Evolutionary conservation across 2,329 filamentous ascomycete species (phyloP).

Genomic region (Trematosphaeria pertusa): DNA sequence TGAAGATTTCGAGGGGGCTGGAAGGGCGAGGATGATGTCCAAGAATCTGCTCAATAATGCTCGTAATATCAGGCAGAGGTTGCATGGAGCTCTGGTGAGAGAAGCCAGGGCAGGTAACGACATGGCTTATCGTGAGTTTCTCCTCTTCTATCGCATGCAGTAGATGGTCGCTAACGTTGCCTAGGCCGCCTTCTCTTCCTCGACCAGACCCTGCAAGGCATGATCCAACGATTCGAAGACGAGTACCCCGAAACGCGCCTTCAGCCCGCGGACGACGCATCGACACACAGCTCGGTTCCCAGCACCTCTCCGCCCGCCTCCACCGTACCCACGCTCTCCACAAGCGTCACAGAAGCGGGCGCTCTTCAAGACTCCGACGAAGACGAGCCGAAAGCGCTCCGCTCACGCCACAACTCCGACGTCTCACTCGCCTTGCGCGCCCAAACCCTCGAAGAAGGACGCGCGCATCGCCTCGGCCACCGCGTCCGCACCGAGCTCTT

Average conservation of each 20-base stretch:
- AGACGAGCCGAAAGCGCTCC: slow-evolving; percentile 52
- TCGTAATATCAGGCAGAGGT: slow-evolving; percentile 81
- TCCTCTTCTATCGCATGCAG: too few relatives aligned
- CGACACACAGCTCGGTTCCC: slow-evolving; percentile 38
- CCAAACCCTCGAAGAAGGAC: slow-evolving; percentile 72
- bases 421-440: slow-evolving; percentile 72
- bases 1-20: slow-evolving; percentile 28
- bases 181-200: slow-evolving; percentile 81
- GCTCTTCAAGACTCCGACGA: slow-evolving; percentile 49
- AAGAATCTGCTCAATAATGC: slow-evolving; percentile 88
- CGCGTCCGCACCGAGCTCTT: slow-evolving; percentile 70
- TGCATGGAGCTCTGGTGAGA: slow-evolving; percentile 83
- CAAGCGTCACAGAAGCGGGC: slow-evolving; percentile 33
- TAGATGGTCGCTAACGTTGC: too few relatives aligned
- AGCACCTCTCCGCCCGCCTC: slow-evolving; percentile 40
- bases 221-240: slow-evolving; percentile 95
- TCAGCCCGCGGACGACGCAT: slow-evolving; percentile 36
- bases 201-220: slow-evolving; percentile 84
- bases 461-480: slow-evolving; percentile 72
- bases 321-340: slow-evolving; percentile 37
- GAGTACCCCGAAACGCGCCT: slow-evolving; percentile 90
- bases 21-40: slow-evolving; percentile 75
- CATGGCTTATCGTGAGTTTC: slow-evolving; percentile 75
- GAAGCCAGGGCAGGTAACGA: slow-evolving; percentile 76
- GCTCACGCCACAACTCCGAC: slow-evolving; percentile 68